phyloP scores from a whole-genome alignment of 2,329 filamentous ascomycete species.

The Erysiphe pulchra region DNA sequence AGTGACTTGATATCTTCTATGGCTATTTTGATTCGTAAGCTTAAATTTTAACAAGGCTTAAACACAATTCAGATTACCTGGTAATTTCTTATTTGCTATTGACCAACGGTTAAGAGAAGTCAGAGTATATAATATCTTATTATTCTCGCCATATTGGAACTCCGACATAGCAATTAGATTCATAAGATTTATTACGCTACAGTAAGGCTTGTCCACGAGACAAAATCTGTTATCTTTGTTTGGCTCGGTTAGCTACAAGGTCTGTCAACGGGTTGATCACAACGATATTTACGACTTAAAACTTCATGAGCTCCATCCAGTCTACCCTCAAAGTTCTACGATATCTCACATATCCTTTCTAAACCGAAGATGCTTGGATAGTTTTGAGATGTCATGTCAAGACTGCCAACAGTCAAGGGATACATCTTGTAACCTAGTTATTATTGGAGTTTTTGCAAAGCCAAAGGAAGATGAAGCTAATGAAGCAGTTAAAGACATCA shows the following conservation, averaged over 20 bases:
- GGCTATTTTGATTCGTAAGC: slow-evolving; percentile 15
- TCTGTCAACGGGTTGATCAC: not conserved
- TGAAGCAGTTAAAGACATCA: slow-evolving; percentile 32
- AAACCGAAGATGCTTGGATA: slow-evolving; percentile 20
- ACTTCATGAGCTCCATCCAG: no score
- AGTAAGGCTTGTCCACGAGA: not conserved
- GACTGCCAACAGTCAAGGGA: slow-evolving; percentile 34
- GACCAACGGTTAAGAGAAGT: slow-evolving; percentile 71
- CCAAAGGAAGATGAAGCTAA: slow-evolving; percentile 44
- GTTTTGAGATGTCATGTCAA: slow-evolving; percentile 42
- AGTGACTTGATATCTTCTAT: slow-evolving; percentile 48
- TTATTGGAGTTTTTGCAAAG: slow-evolving; percentile 39
- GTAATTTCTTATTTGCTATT: slow-evolving; percentile 44
- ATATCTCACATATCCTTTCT: slow-evolving; percentile 23
- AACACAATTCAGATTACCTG: slow-evolving; percentile 26
- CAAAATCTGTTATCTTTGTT: not conserved
- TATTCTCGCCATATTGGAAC: slow-evolving; percentile 3
- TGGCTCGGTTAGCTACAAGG: not conserved
- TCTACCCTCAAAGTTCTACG: slow-evolving; percentile 16
- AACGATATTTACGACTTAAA: no score
- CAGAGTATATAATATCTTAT: slow-evolving; percentile 23
- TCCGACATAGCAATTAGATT: slow-evolving; percentile 1
- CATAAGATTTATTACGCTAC: not conserved
- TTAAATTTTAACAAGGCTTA: slow-evolving; percentile 11
- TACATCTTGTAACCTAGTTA: slow-evolving; percentile 28